Evolutionary conservation across 306 rosid species (phyloP), one percentile per base, ranked within the genome.

Genomic region (Clitoria ternatea): DNA sequence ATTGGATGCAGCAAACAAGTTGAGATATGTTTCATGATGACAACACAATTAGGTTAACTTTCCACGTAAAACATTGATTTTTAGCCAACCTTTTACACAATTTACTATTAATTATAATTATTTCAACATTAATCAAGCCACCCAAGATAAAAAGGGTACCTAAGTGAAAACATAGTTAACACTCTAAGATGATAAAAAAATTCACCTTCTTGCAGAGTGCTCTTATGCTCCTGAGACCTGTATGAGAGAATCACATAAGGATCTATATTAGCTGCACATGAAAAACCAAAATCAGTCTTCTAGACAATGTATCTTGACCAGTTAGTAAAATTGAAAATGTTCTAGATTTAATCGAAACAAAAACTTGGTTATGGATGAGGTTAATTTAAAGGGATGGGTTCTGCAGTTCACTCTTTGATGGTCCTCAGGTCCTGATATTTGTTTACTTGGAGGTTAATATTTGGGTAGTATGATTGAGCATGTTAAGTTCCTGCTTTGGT

Each of bases 221-320:
- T 83, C 40, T 53, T 79, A 35, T 72, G 79, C 66, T 79, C 82
- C 42, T 83, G 84, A 23, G 77, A 4, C 15, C 74, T 18, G 61
- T 69, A 83, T 1, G 77, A 15, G 22, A 83, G 87, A 48, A 79
- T 54, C 59, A 79, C 87, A 62, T 79, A 83, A 52, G 87, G 80
- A 72, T 83, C 84, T 49, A 72, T 76, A 39, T 44, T 40, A 3
- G 80, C 87, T 83, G 68, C 44, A 17, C 61, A 75, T 26, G 22
- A 73, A 9, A 48, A 40, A 60, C 40, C 39, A 66, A 29, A 40
- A 55, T 36, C 57, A 71, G 5, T 1, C 50, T 11, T 14, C 75
- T 19, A 64, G 48, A 60, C 17, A 1, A 65, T 24, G 11, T 35
- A 66, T 40, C 20, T 52, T 14, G 44, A 67, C 2, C 69, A 64